These are phyloP conservation scores for Bremia lactucae DNA, from an alignment of 352 stramenopile species.

Conservation along the genomic window DNA sequence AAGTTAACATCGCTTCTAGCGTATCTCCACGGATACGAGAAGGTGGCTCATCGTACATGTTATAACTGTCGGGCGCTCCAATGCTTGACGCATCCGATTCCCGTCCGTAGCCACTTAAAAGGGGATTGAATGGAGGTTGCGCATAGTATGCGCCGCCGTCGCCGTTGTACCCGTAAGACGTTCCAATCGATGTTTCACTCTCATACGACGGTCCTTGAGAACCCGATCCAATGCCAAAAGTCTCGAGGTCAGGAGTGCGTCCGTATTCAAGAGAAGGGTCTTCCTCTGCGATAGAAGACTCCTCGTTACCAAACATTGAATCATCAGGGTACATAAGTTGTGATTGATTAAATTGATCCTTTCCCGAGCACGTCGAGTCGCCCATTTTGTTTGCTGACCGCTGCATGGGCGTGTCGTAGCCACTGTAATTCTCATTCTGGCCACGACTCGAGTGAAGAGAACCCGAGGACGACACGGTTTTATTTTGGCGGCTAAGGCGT, in stretches of 20 bases:
- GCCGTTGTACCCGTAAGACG: slow-evolving; percentile 41
- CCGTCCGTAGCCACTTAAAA: slow-evolving; percentile 29
- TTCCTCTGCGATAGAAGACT: slow-evolving; percentile 24
- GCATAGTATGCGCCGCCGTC: slow-evolving; percentile 22
- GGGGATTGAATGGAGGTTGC: slow-evolving; percentile 29
- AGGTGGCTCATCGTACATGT: slow-evolving; percentile 30
- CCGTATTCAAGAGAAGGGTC: slow-evolving; percentile 33
- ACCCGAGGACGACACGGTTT: slow-evolving; percentile 54
- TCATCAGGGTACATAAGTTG: slow-evolving; percentile 28
- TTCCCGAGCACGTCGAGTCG: slow-evolving; percentile 5
- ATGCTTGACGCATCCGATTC: slow-evolving; percentile 57
- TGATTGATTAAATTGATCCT: slow-evolving; percentile 17
- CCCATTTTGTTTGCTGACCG: slow-evolving; percentile 16
- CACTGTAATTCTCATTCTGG: slow-evolving; percentile 25
- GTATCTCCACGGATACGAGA: slow-evolving; percentile 20
- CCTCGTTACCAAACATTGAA: slow-evolving; percentile 22
- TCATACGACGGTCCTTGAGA: slow-evolving; percentile 33
- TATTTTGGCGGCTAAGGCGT: slow-evolving; percentile 35
- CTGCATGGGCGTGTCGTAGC: slow-evolving; percentile 28
- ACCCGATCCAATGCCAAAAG: slow-evolving; percentile 26
- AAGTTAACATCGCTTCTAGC: slow-evolving; percentile 20
- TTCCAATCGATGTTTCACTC: slow-evolving; percentile 46
- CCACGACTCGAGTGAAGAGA: slow-evolving; percentile 31
- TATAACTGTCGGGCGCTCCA: slow-evolving; percentile 38
- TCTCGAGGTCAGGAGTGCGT: slow-evolving; percentile 29